Evolutionary conservation across 1,284 basidiomycete species (phyloP).

Genomic region (Ustilago crameri): DNA sequence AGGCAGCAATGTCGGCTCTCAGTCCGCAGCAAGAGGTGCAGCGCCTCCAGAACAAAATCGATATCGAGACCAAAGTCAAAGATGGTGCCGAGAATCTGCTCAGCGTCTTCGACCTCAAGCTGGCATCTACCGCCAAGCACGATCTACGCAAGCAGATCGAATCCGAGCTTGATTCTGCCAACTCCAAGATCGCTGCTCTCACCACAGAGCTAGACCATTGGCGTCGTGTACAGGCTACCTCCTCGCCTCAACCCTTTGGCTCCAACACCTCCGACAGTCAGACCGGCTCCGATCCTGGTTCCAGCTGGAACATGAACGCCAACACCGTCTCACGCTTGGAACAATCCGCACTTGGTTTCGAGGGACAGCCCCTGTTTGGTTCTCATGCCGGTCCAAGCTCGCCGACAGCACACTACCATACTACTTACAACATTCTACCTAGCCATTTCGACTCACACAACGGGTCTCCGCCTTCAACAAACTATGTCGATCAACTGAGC

Average conservation of each 20-base stretch:
- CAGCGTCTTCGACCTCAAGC: constrained; percentile 71
- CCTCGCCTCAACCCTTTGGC: constrained; percentile 19
- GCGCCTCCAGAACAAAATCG: constrained; percentile 76
- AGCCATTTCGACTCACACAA: constrained; percentile 28
- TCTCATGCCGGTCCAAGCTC: constrained; percentile 14
- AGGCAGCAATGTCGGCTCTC: constrained; percentile 16
- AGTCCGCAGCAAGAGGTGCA: constrained; percentile 72
- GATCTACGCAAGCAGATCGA: constrained; percentile 78
- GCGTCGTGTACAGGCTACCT: constrained; percentile 18
- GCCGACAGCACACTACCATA: constrained; percentile 2
- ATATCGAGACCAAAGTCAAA: constrained; percentile 79
- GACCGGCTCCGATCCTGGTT: constrained; percentile 14
- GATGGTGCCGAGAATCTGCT: constrained; percentile 86
- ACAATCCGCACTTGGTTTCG: constrained; percentile 44
- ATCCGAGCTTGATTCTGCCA: constrained; percentile 79
- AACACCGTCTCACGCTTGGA: constrained; percentile 39
- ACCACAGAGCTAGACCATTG: constrained; percentile 74
- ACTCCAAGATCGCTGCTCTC: constrained; percentile 77
- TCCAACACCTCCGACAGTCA: constrained; percentile 6
- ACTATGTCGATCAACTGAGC: constrained; percentile 39
- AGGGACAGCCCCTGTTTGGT: constrained; percentile 35
- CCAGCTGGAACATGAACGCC: constrained; percentile 18
- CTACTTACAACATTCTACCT: constrained; percentile 20
- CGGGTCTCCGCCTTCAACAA: constrained; percentile 48
- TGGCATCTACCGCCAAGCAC: constrained; percentile 70